These are phyloP conservation scores for Atkinsonella hypoxylon DNA, from an alignment of 2,329 filamentous ascomycete genomes.

Conservation along the genomic window DNA sequence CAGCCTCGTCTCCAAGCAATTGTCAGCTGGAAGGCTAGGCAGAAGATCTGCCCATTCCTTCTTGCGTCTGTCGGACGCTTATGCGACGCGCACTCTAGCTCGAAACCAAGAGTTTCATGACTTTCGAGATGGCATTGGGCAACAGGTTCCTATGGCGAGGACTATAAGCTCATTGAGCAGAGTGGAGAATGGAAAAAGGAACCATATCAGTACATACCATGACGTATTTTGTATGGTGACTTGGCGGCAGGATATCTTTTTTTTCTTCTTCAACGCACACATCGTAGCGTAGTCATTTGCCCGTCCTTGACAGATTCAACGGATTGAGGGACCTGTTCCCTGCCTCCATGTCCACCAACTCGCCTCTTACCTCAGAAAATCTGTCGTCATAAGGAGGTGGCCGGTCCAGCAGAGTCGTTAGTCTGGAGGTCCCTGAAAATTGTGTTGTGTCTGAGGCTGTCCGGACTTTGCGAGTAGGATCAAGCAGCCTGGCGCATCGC, in stretches of 20 bases:
- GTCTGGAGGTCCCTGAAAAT: too few species aligned
- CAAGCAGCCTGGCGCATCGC: too few species aligned
- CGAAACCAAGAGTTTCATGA: slow-evolving; percentile 10
- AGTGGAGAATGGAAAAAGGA: neutral
- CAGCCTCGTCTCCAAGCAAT: slow-evolving; percentile 6
- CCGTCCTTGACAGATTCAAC: neutral
- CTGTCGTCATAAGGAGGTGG: slow-evolving; percentile 7
- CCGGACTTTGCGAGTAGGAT: too few species aligned
- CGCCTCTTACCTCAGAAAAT: slow-evolving; percentile 9
- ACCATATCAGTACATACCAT: neutral
- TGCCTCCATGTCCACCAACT: slow-evolving; percentile 3
- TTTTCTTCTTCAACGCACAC: neutral
- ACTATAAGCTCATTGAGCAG: neutral
- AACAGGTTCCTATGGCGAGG: slow-evolving; percentile 7
- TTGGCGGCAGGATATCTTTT: neutral
- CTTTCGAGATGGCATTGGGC: slow-evolving; percentile 9
- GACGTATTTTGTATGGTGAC: neutral
- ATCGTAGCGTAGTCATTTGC: neutral
- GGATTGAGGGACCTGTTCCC: neutral
- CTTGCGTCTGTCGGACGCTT: neutral
- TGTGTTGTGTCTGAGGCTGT: too few species aligned
- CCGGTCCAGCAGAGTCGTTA: too few species aligned
- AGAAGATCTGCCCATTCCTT: slow-evolving; percentile 10
- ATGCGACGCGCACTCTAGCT: neutral
- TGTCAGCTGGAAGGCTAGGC: slow-evolving; percentile 11